Base-by-base conservation (phyloP, 108 stramenopile genomes). In the Bacterosira constricta region DNA sequence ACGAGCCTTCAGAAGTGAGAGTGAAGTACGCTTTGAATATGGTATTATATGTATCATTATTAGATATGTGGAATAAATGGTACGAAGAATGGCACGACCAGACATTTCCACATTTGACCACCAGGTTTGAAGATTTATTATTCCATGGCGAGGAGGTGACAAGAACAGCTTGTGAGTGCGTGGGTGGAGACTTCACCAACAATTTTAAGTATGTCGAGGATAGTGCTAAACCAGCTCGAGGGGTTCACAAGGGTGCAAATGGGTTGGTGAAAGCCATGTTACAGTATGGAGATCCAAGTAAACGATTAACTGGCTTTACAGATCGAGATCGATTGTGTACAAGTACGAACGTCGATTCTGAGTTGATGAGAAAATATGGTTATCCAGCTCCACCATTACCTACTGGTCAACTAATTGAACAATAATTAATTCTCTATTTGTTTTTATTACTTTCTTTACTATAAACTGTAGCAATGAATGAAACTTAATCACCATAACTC, bases 101-200 rank as follows among this genome's bases (percentile, higher is more conserved):
- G 17, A 79, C 78, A 15, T 91, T 86, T 68, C 96, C 96, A 0
- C 66, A 80, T 4, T 31, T 93, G 21, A 87, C 88, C 31, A 86
- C 92, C 0, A 82, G 96, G 25, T 96, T 90, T 67, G 96, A 96
- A 71, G 96, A 96, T 77, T 80, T 94, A 60, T 76, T 92, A 17
- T 96, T 90, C 63, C 85, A 92, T 47, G 79, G 79, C 29, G 80
- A 86, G 42, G 85, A 90, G 41, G 77, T 90, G 41, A 74, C 86
- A 31, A 71, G 71, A 71, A n/a, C 26, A 4, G 71, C 88, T 1
- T 93, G 93, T 65, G 79, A 87, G 31, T 96, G 96, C 67, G 91
- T 84, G 5, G 93, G 92, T 1, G 91, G 84, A 0, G 74, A 79
- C 9, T 77, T 85, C 17, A 83, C 78, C n/a, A 47, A 76, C 26